Evolutionary conservation across 345 rosid species (phyloP).

Genomic region (Litchi chinensis): DNA sequence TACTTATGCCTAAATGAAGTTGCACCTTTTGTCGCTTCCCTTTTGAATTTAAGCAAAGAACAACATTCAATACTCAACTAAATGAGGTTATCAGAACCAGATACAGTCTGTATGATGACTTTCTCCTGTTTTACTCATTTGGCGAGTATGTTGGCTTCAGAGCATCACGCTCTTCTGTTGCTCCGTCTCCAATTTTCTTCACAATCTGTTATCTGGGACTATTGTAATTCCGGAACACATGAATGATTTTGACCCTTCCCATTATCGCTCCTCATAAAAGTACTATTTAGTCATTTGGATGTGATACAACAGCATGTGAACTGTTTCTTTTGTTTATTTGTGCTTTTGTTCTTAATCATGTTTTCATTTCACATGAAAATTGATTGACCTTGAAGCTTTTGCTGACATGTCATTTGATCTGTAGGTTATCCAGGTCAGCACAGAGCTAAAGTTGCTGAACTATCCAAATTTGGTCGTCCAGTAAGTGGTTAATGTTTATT

Average conservation of each 20-base stretch:
- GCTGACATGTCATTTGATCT: conserved; percentile 10
- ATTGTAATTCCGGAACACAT: neutral
- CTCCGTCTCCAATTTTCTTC: neutral
- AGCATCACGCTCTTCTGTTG: neutral
- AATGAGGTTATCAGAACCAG: neutral
- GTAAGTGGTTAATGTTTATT: conserved; percentile 41
- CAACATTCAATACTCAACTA: neutral
- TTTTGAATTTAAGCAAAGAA: neutral
- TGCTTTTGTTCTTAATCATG: neutral
- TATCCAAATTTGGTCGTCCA: conserved; percentile 76
- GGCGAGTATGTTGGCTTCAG: neutral
- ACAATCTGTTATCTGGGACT: neutral
- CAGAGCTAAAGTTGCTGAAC: conserved; percentile 58
- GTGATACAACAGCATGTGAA: neutral
- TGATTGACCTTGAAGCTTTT: neutral
- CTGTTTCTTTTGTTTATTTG: neutral
- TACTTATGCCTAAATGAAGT: neutral
- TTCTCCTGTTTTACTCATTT: neutral
- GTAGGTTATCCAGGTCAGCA: conserved; percentile 65
- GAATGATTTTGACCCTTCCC: neutral
- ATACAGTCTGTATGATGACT: neutral
- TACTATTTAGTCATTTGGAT: neutral
- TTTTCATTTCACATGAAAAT: neutral
- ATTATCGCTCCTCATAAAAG: neutral
- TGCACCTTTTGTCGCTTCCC: neutral